These are phyloP conservation scores for Diversispora eburnea DNA, from an alignment of 192 early-diverging fungal genomes.

Conservation along the genomic window DNA sequence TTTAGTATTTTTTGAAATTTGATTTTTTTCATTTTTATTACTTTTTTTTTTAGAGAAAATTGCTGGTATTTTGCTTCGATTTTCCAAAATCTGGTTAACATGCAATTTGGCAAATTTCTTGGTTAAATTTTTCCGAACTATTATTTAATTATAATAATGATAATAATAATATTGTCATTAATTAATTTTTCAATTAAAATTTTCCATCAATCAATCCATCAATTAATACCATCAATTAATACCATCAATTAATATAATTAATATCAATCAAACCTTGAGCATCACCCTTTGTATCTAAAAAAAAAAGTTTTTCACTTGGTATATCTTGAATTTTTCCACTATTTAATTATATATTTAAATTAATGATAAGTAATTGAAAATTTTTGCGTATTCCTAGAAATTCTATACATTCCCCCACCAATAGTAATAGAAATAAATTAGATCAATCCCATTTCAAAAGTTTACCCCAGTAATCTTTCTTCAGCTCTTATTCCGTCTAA, in stretches of 20 bases:
- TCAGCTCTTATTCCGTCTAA: conserved; percentile 69
- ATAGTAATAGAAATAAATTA: conserved; percentile 14
- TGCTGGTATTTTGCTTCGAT: conserved; percentile 63
- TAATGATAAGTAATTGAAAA: conserved; percentile 28
- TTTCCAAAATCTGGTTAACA: conserved; percentile 81
- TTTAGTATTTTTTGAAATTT: not conserved
- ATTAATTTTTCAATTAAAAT: not conserved
- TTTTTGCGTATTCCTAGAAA: conserved; percentile 29
- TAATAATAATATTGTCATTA: not conserved
- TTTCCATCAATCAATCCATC: not conserved
- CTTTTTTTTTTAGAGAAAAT: conserved; percentile 26
- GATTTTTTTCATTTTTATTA: not conserved
- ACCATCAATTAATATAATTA: not conserved
- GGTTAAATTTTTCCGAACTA: conserved; percentile 40
- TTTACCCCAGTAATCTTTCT: conserved; percentile 70
- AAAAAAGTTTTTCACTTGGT: conserved; percentile 59
- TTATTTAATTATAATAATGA: conserved; percentile 23
- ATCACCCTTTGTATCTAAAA: conserved; percentile 67
- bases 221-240: not conserved
- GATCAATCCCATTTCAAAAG: conserved; percentile 1
- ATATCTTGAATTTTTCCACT: conserved; percentile 53
- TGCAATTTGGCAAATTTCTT: conserved; percentile 54
- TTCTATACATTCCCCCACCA: conserved; percentile 15
- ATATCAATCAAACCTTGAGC: conserved; percentile 37
- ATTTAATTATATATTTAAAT: conserved; percentile 13